Percentiles rank a stretch among this genome's conserved stretches.
These are phyloP conservation scores for Mimosa bimucronata DNA, from an alignment of 306 rosid genomes.

Conservation along the genomic window DNA sequence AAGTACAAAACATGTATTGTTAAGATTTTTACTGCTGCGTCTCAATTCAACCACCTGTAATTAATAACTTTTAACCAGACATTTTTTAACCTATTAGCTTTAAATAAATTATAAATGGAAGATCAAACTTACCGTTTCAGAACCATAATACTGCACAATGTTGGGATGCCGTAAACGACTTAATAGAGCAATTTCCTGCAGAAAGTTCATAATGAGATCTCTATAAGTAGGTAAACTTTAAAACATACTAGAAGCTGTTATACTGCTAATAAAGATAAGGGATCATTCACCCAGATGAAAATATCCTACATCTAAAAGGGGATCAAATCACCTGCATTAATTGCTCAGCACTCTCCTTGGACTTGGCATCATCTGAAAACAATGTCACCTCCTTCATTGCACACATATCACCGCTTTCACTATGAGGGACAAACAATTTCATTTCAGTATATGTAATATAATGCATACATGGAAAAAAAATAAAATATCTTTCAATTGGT, in stretches of 20 bases:
- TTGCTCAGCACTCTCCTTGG: slow-evolving; percentile 93
- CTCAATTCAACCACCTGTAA: slow-evolving; percentile 23
- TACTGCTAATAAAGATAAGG: slow-evolving; percentile 16
- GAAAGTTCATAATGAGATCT: slow-evolving; percentile 42
- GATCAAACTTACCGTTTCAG: slow-evolving; percentile 74
- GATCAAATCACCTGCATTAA: slow-evolving; percentile 74
- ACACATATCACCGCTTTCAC: slow-evolving; percentile 98
- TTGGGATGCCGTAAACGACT: slow-evolving; percentile 97
- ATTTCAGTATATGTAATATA: slow-evolving; percentile 25
- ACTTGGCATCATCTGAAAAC: slow-evolving; percentile 97
- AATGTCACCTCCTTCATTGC: slow-evolving; percentile 99
- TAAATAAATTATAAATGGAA: slow-evolving; percentile 27
- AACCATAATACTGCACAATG: slow-evolving; percentile 94
- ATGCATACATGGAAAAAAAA: background rate
- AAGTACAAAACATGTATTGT: slow-evolving; percentile 12
- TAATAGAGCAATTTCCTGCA: slow-evolving; percentile 87
- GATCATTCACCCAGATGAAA: slow-evolving; percentile 1
- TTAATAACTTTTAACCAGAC: slow-evolving; percentile 22
- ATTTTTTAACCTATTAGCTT: slow-evolving; percentile 3
- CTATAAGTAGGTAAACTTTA: slow-evolving; percentile 22
- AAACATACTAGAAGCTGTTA: slow-evolving; percentile 42
- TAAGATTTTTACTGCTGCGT: slow-evolving; percentile 6
- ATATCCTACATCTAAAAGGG: slow-evolving; percentile 17
- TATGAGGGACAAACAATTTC: slow-evolving; percentile 42
- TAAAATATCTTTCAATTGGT: background rate